Percentiles rank a stretch among this genome's conserved stretches.
Evolutionary conservation across 2,329 filamentous ascomycete species (phyloP).

Genomic region (Tolypocladium pustulatum): DNA sequence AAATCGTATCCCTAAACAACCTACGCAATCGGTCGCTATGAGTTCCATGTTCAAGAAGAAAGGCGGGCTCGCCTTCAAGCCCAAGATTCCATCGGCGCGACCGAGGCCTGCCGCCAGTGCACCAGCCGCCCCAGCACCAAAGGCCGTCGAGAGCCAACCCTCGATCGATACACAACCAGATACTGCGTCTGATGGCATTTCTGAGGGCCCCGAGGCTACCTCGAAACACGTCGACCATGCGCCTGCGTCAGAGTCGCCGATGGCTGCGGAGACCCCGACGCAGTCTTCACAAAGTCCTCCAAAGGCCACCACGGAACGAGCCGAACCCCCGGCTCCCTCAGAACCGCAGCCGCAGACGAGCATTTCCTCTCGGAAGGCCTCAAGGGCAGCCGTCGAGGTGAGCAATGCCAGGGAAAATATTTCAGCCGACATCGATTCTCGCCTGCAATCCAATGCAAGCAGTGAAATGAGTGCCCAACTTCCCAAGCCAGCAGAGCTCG

Average conservation of each 20-base stretch:
- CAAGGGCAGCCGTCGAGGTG: neutral
- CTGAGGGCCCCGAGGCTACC: neutral
- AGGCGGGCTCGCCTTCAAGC: slow-evolving; percentile 54
- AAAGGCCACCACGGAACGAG: neutral
- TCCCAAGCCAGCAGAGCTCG: neutral
- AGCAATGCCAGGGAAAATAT: neutral
- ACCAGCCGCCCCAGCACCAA: slow-evolving; percentile 9
- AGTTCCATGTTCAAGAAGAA: slow-evolving; percentile 61
- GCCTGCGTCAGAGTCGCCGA: neutral
- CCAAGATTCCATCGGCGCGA: slow-evolving; percentile 51
- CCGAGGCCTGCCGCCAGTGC: slow-evolving; percentile 33
- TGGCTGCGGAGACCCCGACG: neutral
- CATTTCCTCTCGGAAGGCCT: neutral
- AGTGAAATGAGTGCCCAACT: neutral
- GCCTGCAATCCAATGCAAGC: neutral
- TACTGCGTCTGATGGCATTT: neutral
- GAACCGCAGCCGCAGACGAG: neutral
- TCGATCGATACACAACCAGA: neutral
- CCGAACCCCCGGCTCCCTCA: neutral
- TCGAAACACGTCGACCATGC: neutral
- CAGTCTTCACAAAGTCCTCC: neutral
- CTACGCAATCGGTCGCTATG: slow-evolving; percentile 26
- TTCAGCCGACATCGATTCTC: neutral
- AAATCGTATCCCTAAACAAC: neutral
- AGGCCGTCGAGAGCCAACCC: slow-evolving; percentile 1